These are phyloP conservation scores for Isabelozyma heimii DNA, from an alignment of 805 yeast species.

Conservation along the genomic window DNA sequence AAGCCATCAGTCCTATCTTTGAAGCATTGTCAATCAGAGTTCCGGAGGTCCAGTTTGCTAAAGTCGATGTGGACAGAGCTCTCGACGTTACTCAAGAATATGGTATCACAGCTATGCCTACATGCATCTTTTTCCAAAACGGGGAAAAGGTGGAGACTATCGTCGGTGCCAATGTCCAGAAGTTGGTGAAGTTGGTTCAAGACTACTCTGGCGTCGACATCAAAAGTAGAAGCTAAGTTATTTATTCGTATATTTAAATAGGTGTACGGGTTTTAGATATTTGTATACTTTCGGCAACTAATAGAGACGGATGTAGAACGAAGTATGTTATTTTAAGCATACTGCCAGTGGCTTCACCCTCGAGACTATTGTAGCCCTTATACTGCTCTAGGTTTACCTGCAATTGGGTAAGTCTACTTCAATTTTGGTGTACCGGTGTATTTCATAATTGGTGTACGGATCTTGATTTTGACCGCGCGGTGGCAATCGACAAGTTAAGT, in stretches of 20 bases:
- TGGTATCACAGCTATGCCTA: conserved; percentile 75
- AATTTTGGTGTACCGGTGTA: no score
- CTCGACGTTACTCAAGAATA: conserved; percentile 59
- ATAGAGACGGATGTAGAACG: no score
- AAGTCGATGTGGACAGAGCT: conserved; percentile 68
- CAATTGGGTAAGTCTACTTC: no score
- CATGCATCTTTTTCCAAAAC: conserved; percentile 59
- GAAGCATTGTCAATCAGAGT: conserved; percentile 30
- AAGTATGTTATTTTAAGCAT: no score
- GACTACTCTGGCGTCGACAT: conserved; percentile 27
- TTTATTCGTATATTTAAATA: not conserved
- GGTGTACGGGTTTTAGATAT: no score
- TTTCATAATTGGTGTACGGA: no score
- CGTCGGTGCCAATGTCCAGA: conserved; percentile 62
- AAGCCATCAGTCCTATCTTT: conserved; percentile 38
- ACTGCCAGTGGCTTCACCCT: no score
- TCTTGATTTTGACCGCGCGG: no score
- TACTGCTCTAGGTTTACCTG: no score
- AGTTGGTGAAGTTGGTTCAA: conserved; percentile 25
- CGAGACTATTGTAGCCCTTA: no score
- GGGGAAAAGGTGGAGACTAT: conserved; percentile 57
- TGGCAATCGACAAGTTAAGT: no score
- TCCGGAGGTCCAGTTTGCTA: conserved; percentile 57
- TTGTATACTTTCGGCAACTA: no score
- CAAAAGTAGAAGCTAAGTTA: conserved; percentile 7